Evolutionary conservation across 371 early-diverging fungal species (phyloP).

Genomic region (Apophysomyces ossiformis): DNA sequence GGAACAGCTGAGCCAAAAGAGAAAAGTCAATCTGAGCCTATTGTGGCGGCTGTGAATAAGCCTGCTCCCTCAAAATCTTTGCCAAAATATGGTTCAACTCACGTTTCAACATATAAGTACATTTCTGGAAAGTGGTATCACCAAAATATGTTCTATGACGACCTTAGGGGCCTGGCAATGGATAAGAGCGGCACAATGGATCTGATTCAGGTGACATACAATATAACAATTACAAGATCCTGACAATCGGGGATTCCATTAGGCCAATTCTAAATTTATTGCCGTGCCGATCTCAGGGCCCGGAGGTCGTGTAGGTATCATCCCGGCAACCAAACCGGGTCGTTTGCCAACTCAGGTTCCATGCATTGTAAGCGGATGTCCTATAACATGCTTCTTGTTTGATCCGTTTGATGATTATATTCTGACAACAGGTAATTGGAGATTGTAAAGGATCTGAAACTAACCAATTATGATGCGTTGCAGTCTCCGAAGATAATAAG

Average conservation of each 20-base stretch:
- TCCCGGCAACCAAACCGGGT: constrained; percentile 66
- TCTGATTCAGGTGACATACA: constrained; percentile 54
- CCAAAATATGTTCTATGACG: constrained; percentile 67
- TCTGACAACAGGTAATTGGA: constrained; percentile 55
- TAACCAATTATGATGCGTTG: too few species aligned
- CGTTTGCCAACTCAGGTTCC: constrained; percentile 72
- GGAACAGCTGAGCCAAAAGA: neutral
- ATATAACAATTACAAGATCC: constrained; percentile 5
- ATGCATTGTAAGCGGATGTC: constrained; percentile 58
- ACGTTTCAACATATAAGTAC: constrained; percentile 64
- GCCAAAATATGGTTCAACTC: constrained; percentile 36
- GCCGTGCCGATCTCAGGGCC: constrained; percentile 77
- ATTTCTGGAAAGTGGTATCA: constrained; percentile 67
- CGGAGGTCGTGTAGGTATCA: constrained; percentile 82
- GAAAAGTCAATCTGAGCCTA: neutral
- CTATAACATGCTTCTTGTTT: constrained; percentile 65
- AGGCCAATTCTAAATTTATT: constrained; percentile 64
- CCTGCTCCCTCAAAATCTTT: constrained; percentile 16
- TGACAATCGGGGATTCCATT: neutral
- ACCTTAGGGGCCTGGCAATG: constrained; percentile 64
- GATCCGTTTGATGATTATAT: constrained; percentile 70
- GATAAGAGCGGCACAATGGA: constrained; percentile 72
- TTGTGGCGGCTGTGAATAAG: constrained; percentile 12
- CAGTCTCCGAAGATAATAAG: constrained; percentile 71
- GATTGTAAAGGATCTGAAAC: neutral